A percentile compares a stretch with the other conserved stretches of the same genome.
Conservation (phyloP, 2,329 filamentous ascomycete genomes). For the Sphaerulina populicola region DNA sequence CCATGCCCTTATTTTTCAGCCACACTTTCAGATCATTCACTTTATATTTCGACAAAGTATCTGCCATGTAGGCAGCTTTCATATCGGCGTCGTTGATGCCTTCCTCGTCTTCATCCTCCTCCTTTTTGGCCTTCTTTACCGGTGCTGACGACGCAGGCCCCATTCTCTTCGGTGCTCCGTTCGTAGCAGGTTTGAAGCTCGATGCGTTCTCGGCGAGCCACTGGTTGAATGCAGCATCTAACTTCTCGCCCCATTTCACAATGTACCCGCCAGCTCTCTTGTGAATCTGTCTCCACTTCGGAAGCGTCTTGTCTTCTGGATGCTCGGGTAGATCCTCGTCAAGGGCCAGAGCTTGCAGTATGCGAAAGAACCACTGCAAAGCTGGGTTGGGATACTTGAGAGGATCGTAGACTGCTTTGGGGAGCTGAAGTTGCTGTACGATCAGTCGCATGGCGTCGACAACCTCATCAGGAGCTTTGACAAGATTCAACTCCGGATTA, state of each 20-base stretch:
- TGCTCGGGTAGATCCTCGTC: slow-evolving; percentile 79
- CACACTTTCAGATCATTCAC: slow-evolving; percentile 31
- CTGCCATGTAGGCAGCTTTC: slow-evolving; percentile 37
- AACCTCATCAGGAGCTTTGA: slow-evolving; percentile 59
- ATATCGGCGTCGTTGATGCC: slow-evolving; percentile 40
- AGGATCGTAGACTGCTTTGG: slow-evolving; percentile 76
- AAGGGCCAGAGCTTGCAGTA: slow-evolving; percentile 81
- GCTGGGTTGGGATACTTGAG: slow-evolving; percentile 74
- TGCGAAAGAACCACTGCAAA: slow-evolving; percentile 94
- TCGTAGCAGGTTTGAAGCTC: slow-evolving; percentile 38
- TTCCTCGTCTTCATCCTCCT: slow-evolving; percentile 26
- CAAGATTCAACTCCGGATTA: slow-evolving; percentile 53
- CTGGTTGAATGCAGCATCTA: slow-evolving; percentile 52
- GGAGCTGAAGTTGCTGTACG: slow-evolving; percentile 78
- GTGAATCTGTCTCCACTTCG: slow-evolving; percentile 78
- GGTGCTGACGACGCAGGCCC: slow-evolving; percentile 25
- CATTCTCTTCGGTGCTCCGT: slow-evolving; percentile 41
- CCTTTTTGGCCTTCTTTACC: slow-evolving; percentile 40
- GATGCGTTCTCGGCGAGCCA: slow-evolving; percentile 31
- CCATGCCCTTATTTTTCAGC: slow-evolving; percentile 25
- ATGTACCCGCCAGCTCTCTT: slow-evolving; percentile 77
- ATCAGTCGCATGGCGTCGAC: slow-evolving; percentile 75
- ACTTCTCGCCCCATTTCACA: slow-evolving; percentile 62
- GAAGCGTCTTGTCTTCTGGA: slow-evolving; percentile 69
- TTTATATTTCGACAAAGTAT: slow-evolving; percentile 37